Conservation (phyloP, 768 basidiomycete genomes). For the Tephrocybe sp. region DNA sequence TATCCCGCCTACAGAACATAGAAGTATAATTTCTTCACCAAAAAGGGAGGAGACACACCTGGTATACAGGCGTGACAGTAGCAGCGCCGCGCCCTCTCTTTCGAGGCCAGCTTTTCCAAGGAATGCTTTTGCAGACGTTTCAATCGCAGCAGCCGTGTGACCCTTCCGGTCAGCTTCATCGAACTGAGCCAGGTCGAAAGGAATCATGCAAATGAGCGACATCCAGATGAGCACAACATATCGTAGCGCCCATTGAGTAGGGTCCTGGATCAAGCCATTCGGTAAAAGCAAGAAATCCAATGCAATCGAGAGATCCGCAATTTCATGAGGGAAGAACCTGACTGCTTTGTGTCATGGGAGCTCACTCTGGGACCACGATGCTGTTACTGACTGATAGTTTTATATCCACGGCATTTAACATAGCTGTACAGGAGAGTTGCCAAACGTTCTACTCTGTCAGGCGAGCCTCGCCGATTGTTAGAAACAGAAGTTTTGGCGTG, state of each 20-base stretch:
- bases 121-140: constrained; percentile 55
- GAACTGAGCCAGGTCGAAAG: constrained; percentile 87
- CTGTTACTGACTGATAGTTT: constrained; percentile 78
- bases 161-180: constrained; percentile 59
- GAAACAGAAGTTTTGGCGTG: constrained; percentile 45
- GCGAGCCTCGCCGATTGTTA: constrained; percentile 29
- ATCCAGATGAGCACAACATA: constrained; percentile 90
- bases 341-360: constrained; percentile 45
- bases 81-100: constrained; percentile 75
- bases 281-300: constrained; percentile 60
- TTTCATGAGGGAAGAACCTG: constrained; percentile 91
- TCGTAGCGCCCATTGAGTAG: constrained; percentile 73
- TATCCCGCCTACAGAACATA: constrained; percentile 54
- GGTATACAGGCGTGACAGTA: constrained; percentile 81
- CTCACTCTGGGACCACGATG: constrained; percentile 1
- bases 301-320: constrained; percentile 77
- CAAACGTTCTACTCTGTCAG: constrained; percentile 48
- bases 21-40: not conserved
- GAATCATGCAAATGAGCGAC: constrained; percentile 91
- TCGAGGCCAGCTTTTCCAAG: constrained; percentile 78
- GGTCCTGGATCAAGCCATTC: constrained; percentile 39
- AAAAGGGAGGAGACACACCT: constrained; percentile 47
- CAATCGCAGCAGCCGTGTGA: constrained; percentile 55
- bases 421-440: constrained; percentile 73
- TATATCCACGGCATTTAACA: constrained; percentile 87